phyloP scores from a whole-genome alignment of 768 basidiomycete species.

The Amanita brunnescens region DNA sequence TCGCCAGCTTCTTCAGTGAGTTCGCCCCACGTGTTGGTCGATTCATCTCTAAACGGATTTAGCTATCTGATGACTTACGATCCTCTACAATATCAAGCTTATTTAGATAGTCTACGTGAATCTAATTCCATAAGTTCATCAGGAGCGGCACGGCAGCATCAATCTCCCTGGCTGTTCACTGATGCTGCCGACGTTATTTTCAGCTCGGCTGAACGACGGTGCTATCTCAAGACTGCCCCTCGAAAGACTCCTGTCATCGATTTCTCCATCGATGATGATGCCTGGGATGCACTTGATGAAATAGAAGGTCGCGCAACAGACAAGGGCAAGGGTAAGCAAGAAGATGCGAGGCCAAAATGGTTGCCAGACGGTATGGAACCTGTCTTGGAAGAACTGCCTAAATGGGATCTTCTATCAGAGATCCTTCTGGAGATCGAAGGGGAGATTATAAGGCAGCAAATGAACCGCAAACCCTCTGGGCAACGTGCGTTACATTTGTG shows the following conservation, averaged over 20 bases:
- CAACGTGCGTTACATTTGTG: conserved; percentile 12
- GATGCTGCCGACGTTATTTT: conserved; percentile 88
- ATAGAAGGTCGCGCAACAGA: conserved; percentile 29
- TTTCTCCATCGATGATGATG: conserved; percentile 57
- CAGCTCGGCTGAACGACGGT: conserved; percentile 69
- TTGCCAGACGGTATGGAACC: conserved; percentile 74
- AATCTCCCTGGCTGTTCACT: conserved; percentile 85
- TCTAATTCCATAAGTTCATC: conserved; percentile 37
- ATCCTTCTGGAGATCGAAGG: conserved; percentile 86
- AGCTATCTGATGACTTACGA: conserved; percentile 90
- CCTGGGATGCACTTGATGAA: conserved; percentile 66
- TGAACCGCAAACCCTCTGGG: conserved; percentile 19
- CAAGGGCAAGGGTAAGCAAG: conserved; percentile 17
- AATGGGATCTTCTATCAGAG: conserved; percentile 84
- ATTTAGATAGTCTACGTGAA: conserved; percentile 79
- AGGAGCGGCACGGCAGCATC: conserved; percentile 54
- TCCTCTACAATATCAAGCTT: conserved; percentile 81
- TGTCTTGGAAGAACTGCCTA: conserved; percentile 88
- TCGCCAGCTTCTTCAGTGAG: conserved; percentile 73
- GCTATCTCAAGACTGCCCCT: conserved; percentile 32
- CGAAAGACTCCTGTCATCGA: conserved; percentile 21
- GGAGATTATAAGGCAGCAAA: conserved; percentile 62
- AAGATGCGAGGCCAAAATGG: conserved; percentile 39
- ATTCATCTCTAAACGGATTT: not conserved
- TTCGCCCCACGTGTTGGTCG: not conserved